These are phyloP conservation scores for Crotalaria pallida DNA, from an alignment of 306 rosid genomes.

Conservation along the genomic window DNA sequence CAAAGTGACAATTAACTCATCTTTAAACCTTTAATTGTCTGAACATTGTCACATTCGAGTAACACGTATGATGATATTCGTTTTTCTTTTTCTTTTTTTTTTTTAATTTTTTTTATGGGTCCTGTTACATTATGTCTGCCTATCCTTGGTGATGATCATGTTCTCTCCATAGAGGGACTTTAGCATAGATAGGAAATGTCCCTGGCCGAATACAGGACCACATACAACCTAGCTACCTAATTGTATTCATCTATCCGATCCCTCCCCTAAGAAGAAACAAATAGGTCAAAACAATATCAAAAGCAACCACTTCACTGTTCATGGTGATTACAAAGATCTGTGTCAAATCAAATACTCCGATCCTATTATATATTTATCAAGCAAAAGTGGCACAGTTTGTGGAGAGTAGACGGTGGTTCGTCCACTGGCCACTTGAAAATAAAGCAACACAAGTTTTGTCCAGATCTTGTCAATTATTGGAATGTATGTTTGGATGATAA, in stretches of 20 bases:
- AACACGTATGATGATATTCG: too few species aligned
- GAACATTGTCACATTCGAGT: too few species aligned
- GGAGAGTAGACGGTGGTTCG: background rate
- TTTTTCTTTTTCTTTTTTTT: too few species aligned
- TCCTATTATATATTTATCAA: background rate
- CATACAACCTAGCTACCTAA: slow-evolving; percentile 16
- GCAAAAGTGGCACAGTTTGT: background rate
- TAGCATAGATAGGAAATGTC: slow-evolving; percentile 17
- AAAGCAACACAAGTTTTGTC: background rate
- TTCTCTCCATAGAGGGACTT: background rate
- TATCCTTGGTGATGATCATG: background rate
- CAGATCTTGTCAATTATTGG: background rate
- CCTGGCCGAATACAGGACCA: slow-evolving; percentile 24
- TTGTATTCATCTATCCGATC: background rate
- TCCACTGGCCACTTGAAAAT: background rate
- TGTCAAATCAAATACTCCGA: background rate
- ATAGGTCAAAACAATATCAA: background rate
- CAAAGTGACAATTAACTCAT: too few species aligned
- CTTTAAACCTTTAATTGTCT: too few species aligned
- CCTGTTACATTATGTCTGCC: background rate
- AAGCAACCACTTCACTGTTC: slow-evolving; percentile 4
- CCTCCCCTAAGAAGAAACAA: background rate
- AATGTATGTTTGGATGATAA: background rate
- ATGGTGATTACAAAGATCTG: background rate
- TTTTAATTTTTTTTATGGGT: too few species aligned